Evolutionary conservation across 352 stramenopile genomes (phyloP).

Genomic region (Paralagenidium karlingii): DNA sequence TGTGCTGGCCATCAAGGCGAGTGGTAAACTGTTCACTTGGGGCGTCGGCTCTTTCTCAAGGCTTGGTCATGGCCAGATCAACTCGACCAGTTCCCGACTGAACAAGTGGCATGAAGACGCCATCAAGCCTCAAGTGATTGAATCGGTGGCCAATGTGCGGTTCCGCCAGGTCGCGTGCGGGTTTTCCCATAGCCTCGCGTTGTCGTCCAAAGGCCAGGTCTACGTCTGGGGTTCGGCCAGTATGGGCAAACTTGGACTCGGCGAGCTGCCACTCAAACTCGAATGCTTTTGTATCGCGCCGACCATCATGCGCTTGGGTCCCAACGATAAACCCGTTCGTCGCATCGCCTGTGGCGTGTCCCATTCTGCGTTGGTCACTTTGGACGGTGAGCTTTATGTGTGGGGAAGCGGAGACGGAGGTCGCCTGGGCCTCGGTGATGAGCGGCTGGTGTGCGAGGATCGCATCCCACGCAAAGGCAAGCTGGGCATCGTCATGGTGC

Average conservation of each 20-base stretch:
- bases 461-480: conserved; percentile 40
- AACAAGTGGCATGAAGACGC: conserved; percentile 36
- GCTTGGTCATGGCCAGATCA: conserved; percentile 17
- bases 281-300: conserved; percentile 60
- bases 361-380: conserved; percentile 54
- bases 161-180: conserved; percentile 49
- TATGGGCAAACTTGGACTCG: conserved; percentile 60
- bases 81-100: conserved; percentile 1
- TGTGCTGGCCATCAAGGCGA: conserved; percentile 44
- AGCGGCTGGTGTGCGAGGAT: conserved; percentile 39
- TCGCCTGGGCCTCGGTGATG: conserved; percentile 56
- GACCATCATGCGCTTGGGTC: conserved; percentile 20
- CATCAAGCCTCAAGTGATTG: conserved; percentile 26
- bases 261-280: conserved; percentile 9
- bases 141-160: conserved; percentile 19
- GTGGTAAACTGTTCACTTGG: conserved; percentile 54
- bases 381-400: conserved; percentile 41
- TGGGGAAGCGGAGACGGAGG: conserved; percentile 65
- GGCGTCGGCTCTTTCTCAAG: conserved; percentile 56
- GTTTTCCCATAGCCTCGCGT: conserved; percentile 55
- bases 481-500: conserved; percentile 16
- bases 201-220: conserved; percentile 48
- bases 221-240: conserved; percentile 61
- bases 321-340: conserved; percentile 16
- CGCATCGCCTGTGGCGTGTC: conserved; percentile 68